Evolutionary conservation across 129 eudicot genomes (phyloP).

Genomic region (Artemisia annua): DNA sequence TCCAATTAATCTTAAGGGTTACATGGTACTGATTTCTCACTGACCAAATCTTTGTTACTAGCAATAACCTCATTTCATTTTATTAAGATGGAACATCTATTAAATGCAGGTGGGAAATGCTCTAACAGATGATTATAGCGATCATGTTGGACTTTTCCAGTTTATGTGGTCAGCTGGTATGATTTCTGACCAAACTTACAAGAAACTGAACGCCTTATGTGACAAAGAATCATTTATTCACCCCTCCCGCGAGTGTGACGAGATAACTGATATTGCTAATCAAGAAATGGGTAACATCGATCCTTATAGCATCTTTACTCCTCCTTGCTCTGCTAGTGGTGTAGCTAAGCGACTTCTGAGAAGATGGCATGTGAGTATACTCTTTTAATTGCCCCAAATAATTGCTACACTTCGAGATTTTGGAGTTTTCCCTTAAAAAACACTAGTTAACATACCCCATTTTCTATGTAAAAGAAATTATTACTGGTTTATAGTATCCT

Average conservation of each 20-base stretch:
- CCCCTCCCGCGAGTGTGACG: constrained; percentile 49
- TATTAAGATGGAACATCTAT: neutral
- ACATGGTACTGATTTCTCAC: constrained; percentile 53
- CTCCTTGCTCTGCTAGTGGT: constrained; percentile 70
- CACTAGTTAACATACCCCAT: too few species aligned
- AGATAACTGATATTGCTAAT: constrained; percentile 47
- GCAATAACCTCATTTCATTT: neutral
- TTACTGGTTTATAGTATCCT: too few species aligned
- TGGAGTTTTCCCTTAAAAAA: constrained; percentile 30
- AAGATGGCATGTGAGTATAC: constrained; percentile 68
- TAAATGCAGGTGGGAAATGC: constrained; percentile 77
- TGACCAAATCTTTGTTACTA: neutral
- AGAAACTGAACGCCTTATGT: constrained; percentile 46
- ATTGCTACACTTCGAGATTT: neutral
- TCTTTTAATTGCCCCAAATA: neutral
- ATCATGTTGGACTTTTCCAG: constrained; percentile 62
- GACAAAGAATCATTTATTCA: constrained; percentile 50
- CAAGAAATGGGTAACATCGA: constrained; percentile 87
- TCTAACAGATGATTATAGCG: constrained; percentile 61
- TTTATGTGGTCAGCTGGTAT: constrained; percentile 70
- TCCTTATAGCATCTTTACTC: constrained; percentile 88
- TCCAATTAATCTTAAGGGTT: constrained; percentile 74
- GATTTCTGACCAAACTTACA: constrained; percentile 73
- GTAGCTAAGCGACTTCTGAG: constrained; percentile 33
- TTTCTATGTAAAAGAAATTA: too few species aligned